These are phyloP conservation scores for Saccharum hybrid DNA, from an alignment of 202 grass and related monocot species.

Conservation along the genomic window DNA sequence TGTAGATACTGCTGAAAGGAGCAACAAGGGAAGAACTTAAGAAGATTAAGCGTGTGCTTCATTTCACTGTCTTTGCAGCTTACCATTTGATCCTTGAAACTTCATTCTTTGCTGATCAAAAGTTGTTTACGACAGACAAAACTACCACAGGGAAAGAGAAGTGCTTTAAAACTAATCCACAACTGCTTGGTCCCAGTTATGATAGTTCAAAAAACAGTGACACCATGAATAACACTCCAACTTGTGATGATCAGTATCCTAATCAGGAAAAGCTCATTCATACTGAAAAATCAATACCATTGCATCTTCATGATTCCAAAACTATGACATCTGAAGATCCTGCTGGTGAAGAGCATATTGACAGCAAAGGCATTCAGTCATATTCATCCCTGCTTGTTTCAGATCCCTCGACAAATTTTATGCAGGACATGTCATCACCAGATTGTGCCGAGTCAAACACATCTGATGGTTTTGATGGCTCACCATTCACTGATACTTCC, in stretches of 20 bases:
- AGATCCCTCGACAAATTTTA: slow-evolving; percentile 22
- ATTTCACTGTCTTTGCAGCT: slow-evolving; percentile 93
- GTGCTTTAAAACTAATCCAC: slow-evolving; percentile 38
- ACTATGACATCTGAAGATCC: slow-evolving; percentile 32
- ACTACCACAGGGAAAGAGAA: slow-evolving; percentile 47
- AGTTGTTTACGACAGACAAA: slow-evolving; percentile 64
- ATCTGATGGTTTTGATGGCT: slow-evolving; percentile 39
- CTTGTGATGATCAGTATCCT: slow-evolving; percentile 51
- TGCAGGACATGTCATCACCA: slow-evolving; percentile 9
- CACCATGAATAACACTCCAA: slow-evolving; percentile 40
- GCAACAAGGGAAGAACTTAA: slow-evolving; percentile 79
- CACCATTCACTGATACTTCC: slow-evolving; percentile 1
- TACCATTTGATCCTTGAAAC: slow-evolving; percentile 95
- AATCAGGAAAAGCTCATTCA: slow-evolving; percentile 39
- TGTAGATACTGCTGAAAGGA: slow-evolving; percentile 96
- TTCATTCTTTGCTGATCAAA: slow-evolving; percentile 94
- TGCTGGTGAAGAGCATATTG: slow-evolving; percentile 5
- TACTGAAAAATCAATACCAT: slow-evolving; percentile 10
- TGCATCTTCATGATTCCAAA: slow-evolving; percentile 39
- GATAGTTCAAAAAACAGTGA: slow-evolving; percentile 47
- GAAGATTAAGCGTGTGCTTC: slow-evolving; percentile 79
- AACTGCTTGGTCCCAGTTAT: slow-evolving; percentile 30
- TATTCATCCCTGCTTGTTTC: slow-evolving; percentile 34
- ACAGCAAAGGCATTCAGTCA: slow-evolving; percentile 16
- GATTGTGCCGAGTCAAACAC: slow-evolving; percentile 36